phyloP scores from a whole-genome alignment of 225 moss, liverwort and hornwort genomes.

The Pseudoscleropodium purum region DNA sequence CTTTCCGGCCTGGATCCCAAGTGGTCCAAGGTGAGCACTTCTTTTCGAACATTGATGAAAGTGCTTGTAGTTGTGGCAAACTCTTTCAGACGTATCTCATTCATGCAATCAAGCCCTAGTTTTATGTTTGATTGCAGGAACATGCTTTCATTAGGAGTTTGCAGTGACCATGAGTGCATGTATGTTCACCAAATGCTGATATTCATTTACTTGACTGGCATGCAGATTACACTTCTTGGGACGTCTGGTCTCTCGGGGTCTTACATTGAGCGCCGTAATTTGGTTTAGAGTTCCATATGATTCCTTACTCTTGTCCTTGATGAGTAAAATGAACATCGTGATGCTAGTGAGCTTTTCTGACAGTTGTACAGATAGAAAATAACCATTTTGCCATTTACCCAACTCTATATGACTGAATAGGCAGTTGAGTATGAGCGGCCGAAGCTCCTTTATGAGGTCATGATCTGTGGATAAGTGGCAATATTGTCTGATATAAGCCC shows the following conservation, averaged over 20 bases:
- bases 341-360: neutral
- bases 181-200: neutral
- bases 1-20: conserved; percentile 75
- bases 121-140: neutral
- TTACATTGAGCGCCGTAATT: conserved; percentile 67
- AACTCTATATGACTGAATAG: neutral
- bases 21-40: conserved; percentile 61
- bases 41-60: neutral
- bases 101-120: neutral
- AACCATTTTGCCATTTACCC: conserved; percentile 1
- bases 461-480: conserved; percentile 3
- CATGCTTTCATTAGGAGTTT: neutral
- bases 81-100: neutral
- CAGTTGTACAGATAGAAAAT: conserved; percentile 28
- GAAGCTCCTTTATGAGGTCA: neutral
- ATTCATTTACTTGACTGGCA: neutral
- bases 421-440: neutral
- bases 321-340: neutral
- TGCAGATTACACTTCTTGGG: conserved; percentile 80
- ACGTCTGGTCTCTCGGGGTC: conserved; percentile 90
- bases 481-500: neutral
- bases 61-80: neutral
- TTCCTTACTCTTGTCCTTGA: neutral
- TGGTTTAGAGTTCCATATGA: conserved; percentile 9
- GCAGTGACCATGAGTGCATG: neutral